Evolutionary conservation across 805 yeast genomes (phyloP).

Genomic region (Schwanniomyces yamadae): DNA sequence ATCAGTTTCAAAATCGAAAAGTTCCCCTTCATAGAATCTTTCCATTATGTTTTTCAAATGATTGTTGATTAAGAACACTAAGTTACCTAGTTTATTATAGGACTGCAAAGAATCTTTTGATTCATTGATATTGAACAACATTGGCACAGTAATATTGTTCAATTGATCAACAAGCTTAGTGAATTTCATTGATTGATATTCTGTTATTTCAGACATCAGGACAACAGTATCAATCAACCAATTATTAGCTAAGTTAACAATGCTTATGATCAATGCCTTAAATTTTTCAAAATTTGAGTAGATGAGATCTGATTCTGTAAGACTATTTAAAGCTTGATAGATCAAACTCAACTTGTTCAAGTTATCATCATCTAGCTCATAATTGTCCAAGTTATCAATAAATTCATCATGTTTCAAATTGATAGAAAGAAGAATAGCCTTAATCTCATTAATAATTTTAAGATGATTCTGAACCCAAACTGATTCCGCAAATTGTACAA

Average conservation of each 20-base stretch:
- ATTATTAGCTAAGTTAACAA: conserved; percentile 28
- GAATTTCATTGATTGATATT: conserved; percentile 31
- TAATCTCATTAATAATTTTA: conserved; percentile 18
- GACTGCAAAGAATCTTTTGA: conserved; percentile 19
- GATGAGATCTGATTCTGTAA: conserved; percentile 20
- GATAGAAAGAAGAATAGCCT: conserved; percentile 13
- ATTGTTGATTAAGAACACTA: conserved; percentile 31
- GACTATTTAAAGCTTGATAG: conserved; percentile 21
- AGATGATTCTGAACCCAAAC: conserved; percentile 21
- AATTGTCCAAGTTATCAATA: conserved; percentile 10
- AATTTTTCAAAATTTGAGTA: conserved; percentile 28
- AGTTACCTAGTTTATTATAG: conserved; percentile 28
- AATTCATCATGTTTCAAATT: conserved; percentile 14
- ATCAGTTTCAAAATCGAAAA: conserved; percentile 46
- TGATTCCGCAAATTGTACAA: conserved; percentile 16
- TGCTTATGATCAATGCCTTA: conserved; percentile 22
- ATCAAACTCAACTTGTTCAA: conserved; percentile 18
- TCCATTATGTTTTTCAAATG: conserved; percentile 49
- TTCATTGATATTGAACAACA: conserved; percentile 15
- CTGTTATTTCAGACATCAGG: conserved; percentile 31
- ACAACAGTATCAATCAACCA: conserved; percentile 27
- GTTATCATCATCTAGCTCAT: conserved; percentile 18
- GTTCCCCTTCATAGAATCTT: conserved; percentile 50
- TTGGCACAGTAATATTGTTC: conserved; percentile 20
- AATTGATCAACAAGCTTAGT: conserved; percentile 25